Percentiles rank a stretch among this genome's conserved stretches.
Conservation (phyloP, 2,329 filamentous ascomycete genomes). For the Diaporthe ilicicola region DNA sequence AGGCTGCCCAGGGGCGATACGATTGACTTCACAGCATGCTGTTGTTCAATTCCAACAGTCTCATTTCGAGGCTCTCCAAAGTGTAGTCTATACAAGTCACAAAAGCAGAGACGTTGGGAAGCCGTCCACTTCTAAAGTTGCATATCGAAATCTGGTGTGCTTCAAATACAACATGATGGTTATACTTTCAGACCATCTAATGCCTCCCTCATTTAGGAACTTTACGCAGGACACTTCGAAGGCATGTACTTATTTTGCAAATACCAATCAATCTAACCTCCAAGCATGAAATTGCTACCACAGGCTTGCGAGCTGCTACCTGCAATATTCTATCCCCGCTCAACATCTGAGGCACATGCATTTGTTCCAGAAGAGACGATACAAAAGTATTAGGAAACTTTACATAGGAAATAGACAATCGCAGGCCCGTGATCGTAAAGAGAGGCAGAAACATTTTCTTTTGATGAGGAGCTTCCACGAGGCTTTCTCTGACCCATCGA, state of each 20-base stretch:
- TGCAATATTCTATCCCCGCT: too few species aligned
- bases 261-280: too few species aligned
- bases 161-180: neutral
- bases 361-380: too few species aligned
- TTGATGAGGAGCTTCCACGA: neutral
- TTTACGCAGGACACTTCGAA: too few species aligned
- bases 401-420: neutral
- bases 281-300: too few species aligned
- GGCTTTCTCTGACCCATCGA: neutral
- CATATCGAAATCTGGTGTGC: neutral
- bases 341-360: too few species aligned
- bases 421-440: neutral
- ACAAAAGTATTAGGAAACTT: too few species aligned
- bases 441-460: neutral
- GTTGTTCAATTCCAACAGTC: neutral
- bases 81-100: too few species aligned
- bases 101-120: neutral
- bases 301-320: too few species aligned
- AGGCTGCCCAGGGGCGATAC: too few species aligned
- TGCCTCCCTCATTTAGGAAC: accelerated
- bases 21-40: neutral
- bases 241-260: too few species aligned
- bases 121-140: neutral
- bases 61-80: neutral
- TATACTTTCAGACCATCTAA: neutral